Evolutionary conservation across 2,329 filamentous ascomycete species (phyloP), one percentile per base, ranked within the genome.

Genomic region (Calonectria hawksworthii): DNA sequence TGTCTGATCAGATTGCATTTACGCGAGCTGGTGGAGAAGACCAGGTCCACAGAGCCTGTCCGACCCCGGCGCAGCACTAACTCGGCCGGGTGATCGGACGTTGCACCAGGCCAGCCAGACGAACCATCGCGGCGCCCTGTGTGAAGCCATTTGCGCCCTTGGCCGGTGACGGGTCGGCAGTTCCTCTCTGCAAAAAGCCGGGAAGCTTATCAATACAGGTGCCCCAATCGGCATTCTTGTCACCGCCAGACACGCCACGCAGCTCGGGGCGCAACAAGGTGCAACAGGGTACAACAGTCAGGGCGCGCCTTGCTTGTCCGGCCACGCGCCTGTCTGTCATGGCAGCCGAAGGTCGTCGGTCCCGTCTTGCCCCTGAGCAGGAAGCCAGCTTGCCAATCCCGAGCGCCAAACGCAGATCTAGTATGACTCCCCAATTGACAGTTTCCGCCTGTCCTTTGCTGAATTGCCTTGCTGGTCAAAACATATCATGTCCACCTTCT

Each of bases 381-480:
- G 66, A 59, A 11, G 16, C 71, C n/a, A 65, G 47, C 38, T 28
- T 36, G 23, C 16, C 59, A 36, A 68, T 63, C 16, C 63, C 41
- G 7, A 34, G 26, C 16, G 16, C 56, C 26, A 69, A 41, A 41
- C 69, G 73, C 30, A 73, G 70, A 64, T 61, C 51, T 59, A 73
- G 73, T 75, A 75, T 66, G 73, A 16, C 26, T 26, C 51, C 50
- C 38, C 50, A 10, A 5, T 50, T 28, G 10, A 11, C 13, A 26
- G 9, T 30, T 1, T 34, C 23, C 38, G 6, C 47, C 28, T 50
- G 3, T 66, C 41, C 44, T n/a, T 67, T 47, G 47, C 5, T 47
- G 41, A n/a, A 26, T 26, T 16, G 66, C 21, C 32, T 28, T 50
- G 14, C 28, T 23, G 54, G 50, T 30, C 21, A 44, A 18, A 38